Evolutionary conservation across 768 basidiomycete species (phyloP).

Genomic region (Tylopilus intermedius): DNA sequence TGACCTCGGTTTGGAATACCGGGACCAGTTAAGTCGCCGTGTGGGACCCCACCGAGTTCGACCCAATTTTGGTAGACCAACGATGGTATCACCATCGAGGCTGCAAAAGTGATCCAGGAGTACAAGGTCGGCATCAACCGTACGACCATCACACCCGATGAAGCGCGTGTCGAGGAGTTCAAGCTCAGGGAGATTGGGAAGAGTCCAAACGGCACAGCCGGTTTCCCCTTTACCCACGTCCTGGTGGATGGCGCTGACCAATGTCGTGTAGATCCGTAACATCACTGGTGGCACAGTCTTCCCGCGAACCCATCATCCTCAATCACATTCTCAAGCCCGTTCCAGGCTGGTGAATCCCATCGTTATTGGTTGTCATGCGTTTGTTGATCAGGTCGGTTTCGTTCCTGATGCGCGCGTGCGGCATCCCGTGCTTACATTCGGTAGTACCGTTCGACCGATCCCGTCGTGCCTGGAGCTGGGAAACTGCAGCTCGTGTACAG

Average conservation of each 20-base stretch:
- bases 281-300: slow-evolving; percentile 98
- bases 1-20: slow-evolving; percentile 91
- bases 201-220: slow-evolving; percentile 90
- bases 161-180: slow-evolving; percentile 93
- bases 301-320: slow-evolving; percentile 93
- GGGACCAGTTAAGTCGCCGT: slow-evolving; percentile 63
- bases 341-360: slow-evolving; percentile 96
- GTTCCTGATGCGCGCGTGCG: slow-evolving; percentile 5
- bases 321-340: slow-evolving; percentile 86
- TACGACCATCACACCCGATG: slow-evolving; percentile 98
- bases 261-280: slow-evolving; percentile 74
- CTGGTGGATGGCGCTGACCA: not conserved
- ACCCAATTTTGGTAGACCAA: slow-evolving; percentile 58
- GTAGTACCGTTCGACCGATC: slow-evolving; percentile 91
- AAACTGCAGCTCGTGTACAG: slow-evolving; percentile 93
- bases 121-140: slow-evolving; percentile 98
- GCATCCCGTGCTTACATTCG: slow-evolving; percentile 3
- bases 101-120: slow-evolving; percentile 90
- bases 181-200: slow-evolving; percentile 98
- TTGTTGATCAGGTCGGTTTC: slow-evolving; percentile 78
- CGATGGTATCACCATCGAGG: slow-evolving; percentile 88
- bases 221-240: slow-evolving; percentile 24
- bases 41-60: not conserved
- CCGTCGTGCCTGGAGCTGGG: slow-evolving; percentile 85
- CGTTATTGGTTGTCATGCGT: slow-evolving; percentile 93